These are phyloP conservation scores for Misopates orontium DNA, from an alignment of 257 asterid species.

Conservation along the genomic window DNA sequence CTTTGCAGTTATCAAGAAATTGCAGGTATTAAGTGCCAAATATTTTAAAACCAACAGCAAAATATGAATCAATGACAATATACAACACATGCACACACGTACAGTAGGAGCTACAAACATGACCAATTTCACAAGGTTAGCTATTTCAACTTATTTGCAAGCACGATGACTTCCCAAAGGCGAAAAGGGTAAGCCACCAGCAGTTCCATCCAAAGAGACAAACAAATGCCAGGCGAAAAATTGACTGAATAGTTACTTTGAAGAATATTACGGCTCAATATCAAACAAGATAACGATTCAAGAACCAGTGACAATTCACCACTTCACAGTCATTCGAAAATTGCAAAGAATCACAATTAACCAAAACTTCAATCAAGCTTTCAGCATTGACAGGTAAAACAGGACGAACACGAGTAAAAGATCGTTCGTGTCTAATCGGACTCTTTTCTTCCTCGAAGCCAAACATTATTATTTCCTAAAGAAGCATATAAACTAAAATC, in stretches of 20 bases:
- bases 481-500: slow-evolving; percentile 8
- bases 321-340: not conserved
- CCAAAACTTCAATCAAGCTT: not conserved
- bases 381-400: slow-evolving; percentile 1
- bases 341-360: not conserved
- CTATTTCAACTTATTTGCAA: not conserved
- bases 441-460: not conserved
- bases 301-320: slow-evolving; percentile 9
- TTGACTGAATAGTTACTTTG: not conserved
- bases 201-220: not conserved
- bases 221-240: not conserved
- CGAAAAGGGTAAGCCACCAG: not conserved
- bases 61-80: not conserved
- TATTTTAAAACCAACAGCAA: not conserved
- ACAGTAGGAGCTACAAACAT: not conserved
- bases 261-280: not conserved
- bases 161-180: not conserved
- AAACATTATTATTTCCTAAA: not conserved
- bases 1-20: slow-evolving; percentile 12
- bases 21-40: slow-evolving; percentile 1
- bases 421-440: not conserved
- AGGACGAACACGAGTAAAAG: not conserved
- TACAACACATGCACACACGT: slow-evolving; percentile 1
- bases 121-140: not conserved
- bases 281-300: slow-evolving; percentile 5